Conservation (phyloP, 768 basidiomycete genomes). For the Lactifluus subvellereus region DNA sequence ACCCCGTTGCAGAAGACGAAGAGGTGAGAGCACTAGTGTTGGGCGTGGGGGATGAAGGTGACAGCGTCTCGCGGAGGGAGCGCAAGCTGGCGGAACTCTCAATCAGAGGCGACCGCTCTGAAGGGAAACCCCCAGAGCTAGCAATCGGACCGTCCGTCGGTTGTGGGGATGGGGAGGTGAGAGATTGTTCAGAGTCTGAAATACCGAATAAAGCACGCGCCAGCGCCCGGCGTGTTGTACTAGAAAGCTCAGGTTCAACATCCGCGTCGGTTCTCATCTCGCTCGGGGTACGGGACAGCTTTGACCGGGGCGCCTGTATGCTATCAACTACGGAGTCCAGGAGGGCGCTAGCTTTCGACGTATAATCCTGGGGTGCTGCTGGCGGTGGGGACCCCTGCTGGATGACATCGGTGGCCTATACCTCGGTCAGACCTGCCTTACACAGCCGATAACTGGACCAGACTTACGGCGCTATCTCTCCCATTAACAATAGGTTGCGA, state of each 20-base stretch:
- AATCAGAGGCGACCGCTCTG: slow-evolving; percentile 43
- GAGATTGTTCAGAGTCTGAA: slow-evolving; percentile 35
- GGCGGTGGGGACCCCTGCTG: slow-evolving; percentile 38
- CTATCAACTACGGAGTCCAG: slow-evolving; percentile 57
- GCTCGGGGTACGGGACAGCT: slow-evolving; percentile 3
- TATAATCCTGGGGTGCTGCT: slow-evolving; percentile 40
- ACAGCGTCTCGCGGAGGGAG: slow-evolving; percentile 41
- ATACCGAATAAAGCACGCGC: slow-evolving; percentile 68
- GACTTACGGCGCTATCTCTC: slow-evolving; percentile 39
- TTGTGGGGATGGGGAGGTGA: slow-evolving; percentile 30
- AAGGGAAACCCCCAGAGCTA: slow-evolving; percentile 49
- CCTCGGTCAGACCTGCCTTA: neutral
- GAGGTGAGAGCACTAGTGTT: neutral
- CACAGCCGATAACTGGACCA: neutral
- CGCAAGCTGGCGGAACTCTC: slow-evolving; percentile 36
- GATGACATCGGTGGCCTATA: slow-evolving; percentile 55
- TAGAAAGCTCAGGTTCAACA: slow-evolving; percentile 27
- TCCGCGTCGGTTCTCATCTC: slow-evolving; percentile 11
- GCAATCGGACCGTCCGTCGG: slow-evolving; percentile 7
- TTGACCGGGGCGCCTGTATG: slow-evolving; percentile 34
- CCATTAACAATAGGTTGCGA: slow-evolving; percentile 72
- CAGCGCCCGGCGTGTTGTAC: slow-evolving; percentile 54
- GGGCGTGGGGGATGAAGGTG: slow-evolving; percentile 29
- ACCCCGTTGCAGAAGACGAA: neutral
- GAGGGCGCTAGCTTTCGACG: slow-evolving; percentile 56